Evolutionary conservation across 345 rosid species (phyloP).

Genomic region (Eutrema japonicum): DNA sequence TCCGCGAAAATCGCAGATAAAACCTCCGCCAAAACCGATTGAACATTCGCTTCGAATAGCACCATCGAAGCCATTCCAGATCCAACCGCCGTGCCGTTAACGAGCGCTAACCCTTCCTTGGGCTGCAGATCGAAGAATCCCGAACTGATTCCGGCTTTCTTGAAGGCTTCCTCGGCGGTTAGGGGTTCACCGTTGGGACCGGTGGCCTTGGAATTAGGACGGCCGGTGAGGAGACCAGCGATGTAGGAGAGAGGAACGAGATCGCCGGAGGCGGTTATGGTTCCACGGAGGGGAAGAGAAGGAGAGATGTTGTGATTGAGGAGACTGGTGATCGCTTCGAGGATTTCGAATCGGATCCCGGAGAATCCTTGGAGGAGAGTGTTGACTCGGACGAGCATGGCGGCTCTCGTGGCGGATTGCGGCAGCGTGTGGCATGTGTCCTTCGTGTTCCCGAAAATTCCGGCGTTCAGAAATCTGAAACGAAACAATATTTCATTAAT

Average conservation of each 20-base stretch:
- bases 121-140: constrained; percentile 74
- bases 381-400: constrained; percentile 78
- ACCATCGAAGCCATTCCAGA: constrained; percentile 78
- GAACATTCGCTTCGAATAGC: constrained; percentile 59
- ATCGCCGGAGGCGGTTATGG: constrained; percentile 78
- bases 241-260: constrained; percentile 76
- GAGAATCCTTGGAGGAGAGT: constrained; percentile 77
- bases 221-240: constrained; percentile 64
- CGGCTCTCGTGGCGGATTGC: constrained; percentile 65
- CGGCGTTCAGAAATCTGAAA: constrained; percentile 70
- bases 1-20: constrained; percentile 71
- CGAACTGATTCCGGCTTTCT: constrained; percentile 47
- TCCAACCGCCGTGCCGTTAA: constrained; percentile 79
- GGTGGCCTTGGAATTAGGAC: constrained; percentile 62
- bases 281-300: constrained; percentile 70
- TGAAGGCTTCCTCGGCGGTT: constrained; percentile 54
- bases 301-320: constrained; percentile 71
- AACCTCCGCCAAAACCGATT: constrained; percentile 56
- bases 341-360: constrained; percentile 72
- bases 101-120: constrained; percentile 74
- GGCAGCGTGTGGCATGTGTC: constrained; percentile 65
- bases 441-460: constrained; percentile 63
- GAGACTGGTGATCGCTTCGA: constrained; percentile 67
- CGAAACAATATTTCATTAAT: not conserved
- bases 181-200: constrained; percentile 59